A percentile compares a stretch with the other conserved stretches of the same genome.
These are phyloP conservation scores for Glycine tomentella DNA, from an alignment of 306 rosid species.

Conservation along the genomic window DNA sequence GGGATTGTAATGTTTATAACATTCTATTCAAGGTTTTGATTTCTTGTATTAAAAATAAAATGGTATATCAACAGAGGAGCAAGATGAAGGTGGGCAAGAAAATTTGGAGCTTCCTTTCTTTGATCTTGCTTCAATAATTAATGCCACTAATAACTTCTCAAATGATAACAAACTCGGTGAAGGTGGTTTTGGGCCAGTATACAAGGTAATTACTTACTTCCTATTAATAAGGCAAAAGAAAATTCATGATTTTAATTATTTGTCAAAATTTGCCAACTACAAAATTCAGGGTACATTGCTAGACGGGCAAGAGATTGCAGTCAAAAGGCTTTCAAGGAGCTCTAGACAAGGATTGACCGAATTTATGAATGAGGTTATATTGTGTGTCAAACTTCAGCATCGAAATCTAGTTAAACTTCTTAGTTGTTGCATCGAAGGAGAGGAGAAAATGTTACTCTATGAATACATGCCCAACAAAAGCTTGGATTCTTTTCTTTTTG, in stretches of 20 bases:
- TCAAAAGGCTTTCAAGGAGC: conserved; percentile 22
- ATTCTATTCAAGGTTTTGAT: too few relatives aligned
- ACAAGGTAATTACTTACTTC: conserved; percentile 41
- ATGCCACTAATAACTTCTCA: conserved; percentile 8
- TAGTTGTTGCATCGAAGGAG: too few relatives aligned
- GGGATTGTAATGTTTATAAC: too few relatives aligned
- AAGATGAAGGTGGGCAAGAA: not conserved
- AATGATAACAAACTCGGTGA: conserved; percentile 54
- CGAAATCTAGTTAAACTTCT: too few relatives aligned
- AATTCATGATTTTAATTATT: too few relatives aligned
- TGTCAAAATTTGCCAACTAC: too few relatives aligned
- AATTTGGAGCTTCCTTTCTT: conserved; percentile 60
- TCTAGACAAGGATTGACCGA: conserved; percentile 39
- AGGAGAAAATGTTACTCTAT: too few relatives aligned
- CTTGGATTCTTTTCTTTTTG: too few relatives aligned
- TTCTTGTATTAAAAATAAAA: too few relatives aligned
- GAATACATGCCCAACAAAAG: too few relatives aligned
- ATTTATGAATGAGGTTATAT: conserved; percentile 1
- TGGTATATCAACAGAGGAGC: too few relatives aligned
- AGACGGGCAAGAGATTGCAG: conserved; percentile 41
- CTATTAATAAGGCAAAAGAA: not conserved
- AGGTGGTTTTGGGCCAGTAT: conserved; percentile 74
- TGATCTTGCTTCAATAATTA: conserved; percentile 41
- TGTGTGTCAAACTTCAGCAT: too few relatives aligned
- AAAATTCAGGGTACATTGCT: not conserved